Evolutionary conservation across 768 basidiomycete species (phyloP), one percentile per base, ranked within the genome.

Genomic region (Coprinopsis cinerea): DNA sequence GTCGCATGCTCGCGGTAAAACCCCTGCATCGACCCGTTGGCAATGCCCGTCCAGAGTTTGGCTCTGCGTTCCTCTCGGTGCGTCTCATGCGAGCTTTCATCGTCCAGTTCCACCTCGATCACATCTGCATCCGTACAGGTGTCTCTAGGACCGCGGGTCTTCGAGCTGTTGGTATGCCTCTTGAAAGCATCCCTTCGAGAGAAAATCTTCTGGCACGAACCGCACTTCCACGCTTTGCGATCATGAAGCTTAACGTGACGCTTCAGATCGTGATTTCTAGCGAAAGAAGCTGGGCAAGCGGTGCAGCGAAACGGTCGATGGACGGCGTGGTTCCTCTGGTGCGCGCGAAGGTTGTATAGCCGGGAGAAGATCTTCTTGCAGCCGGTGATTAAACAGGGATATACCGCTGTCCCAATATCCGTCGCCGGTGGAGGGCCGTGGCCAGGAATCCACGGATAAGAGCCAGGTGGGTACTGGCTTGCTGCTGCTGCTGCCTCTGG

Each of bases 141-240:
- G 55, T 75, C 73, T 54, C 71, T 77, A 9, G 72, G 71, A 15
- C 77, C 79, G 15, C 78, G 71, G 28, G 65, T 65, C 51, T 74
- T 74, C 26, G 72, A 75, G 39, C 76, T 75, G 57, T 83, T 81
- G 64, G 84, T 85, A 55, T 89, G 88, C 20, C 85, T 75, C 61
- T 85, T 86, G 60, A 89, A 83, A 2, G 87, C 87, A 61, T 90
- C 88, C 37, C 83, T 73, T n/a, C 83, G 68, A 1, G 84, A 85
- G 59, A 89, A 90, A 18, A 83, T 67, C 64, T 86, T 88, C 40
- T 74, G 75, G 59, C 88, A 90, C 2, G 85, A 87, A 30, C 67
- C 72, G 57, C 88, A 90, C 56, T 82, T 78, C 78, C 78, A 90
- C 22, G 82, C 84, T 54, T 77, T 84, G 56, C 75, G 79, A 52